phyloP scores from a whole-genome alignment of 108 stramenopile species.

The Nitzschia putrida region DNA sequence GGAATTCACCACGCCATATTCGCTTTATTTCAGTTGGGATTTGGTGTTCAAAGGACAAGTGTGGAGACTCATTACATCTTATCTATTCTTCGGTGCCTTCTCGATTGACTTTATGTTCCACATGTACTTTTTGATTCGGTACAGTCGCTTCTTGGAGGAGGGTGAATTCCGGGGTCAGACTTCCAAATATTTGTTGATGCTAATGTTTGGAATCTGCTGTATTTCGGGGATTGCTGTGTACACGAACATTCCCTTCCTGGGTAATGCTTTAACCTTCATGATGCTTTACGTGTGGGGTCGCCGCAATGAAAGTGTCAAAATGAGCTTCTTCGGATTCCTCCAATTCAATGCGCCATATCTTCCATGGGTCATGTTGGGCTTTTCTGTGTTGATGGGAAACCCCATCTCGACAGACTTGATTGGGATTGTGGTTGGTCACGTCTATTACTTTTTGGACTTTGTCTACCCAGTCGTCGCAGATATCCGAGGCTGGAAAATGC shows the following conservation, averaged over 20 bases:
- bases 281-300: constrained; percentile 98
- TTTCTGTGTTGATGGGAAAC: constrained; percentile 88
- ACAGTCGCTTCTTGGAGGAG: constrained; percentile 95
- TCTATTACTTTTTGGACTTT: constrained; percentile 96
- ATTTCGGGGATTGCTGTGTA: constrained; percentile 86
- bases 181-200: constrained; percentile 90
- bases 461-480: constrained; percentile 93
- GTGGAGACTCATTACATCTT: constrained; percentile 95
- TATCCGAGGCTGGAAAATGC: constrained; percentile 87
- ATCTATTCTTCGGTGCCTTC: constrained; percentile 97
- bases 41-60: constrained; percentile 90
- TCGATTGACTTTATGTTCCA: constrained; percentile 97
- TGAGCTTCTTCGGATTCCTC: constrained; percentile 93
- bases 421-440: constrained; percentile 96
- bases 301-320: constrained; percentile 85
- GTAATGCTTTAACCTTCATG: constrained; percentile 95
- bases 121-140: constrained; percentile 96
- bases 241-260: constrained; percentile 85
- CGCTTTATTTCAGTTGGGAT: constrained; percentile 93
- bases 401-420: constrained; percentile 79
- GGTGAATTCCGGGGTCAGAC: constrained; percentile 93
- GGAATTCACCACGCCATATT: constrained; percentile 86
- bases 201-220: constrained; percentile 82
- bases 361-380: constrained; percentile 95
- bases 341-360: constrained; percentile 95